Conservation (phyloP, 306 rosid species). For the Sindora glabra region DNA sequence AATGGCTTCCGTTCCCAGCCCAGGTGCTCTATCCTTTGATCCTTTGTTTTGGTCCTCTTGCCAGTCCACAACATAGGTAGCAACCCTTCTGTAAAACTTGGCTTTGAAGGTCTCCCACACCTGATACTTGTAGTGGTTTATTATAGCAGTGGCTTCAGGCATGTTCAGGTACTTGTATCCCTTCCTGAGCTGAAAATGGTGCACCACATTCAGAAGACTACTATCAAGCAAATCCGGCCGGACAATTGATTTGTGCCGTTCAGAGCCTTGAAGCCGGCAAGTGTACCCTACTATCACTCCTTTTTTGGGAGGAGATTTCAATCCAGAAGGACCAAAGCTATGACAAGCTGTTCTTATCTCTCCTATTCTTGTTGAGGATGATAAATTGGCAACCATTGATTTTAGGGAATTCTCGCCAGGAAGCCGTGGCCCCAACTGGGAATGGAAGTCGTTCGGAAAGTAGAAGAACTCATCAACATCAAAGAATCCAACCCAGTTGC, state of each 20-base stretch:
- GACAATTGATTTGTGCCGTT: conserved; percentile 84
- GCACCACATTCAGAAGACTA: conserved; percentile 79
- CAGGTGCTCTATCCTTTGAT: conserved; percentile 95
- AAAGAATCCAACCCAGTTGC: conserved; percentile 92
- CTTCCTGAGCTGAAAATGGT: conserved; percentile 66
- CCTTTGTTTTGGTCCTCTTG: conserved; percentile 78
- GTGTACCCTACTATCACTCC: conserved; percentile 82
- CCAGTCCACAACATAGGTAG: conserved; percentile 97
- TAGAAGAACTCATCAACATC: conserved; percentile 92
- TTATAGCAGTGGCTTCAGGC: conserved; percentile 39
- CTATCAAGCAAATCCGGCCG: conserved; percentile 58
- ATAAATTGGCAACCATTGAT: conserved; percentile 43
- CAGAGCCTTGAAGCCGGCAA: conserved; percentile 64
- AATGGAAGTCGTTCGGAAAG: conserved; percentile 47
- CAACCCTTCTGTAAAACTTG: conserved; percentile 85
- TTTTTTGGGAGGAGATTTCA: conserved; percentile 45
- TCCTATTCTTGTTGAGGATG: conserved; percentile 38
- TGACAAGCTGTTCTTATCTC: conserved; percentile 84
- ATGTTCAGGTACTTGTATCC: conserved; percentile 39
- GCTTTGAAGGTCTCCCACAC: conserved; percentile 84
- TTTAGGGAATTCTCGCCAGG: conserved; percentile 56
- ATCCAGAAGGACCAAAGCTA: conserved; percentile 91
- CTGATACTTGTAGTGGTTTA: conserved; percentile 94
- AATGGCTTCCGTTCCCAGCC: conserved; percentile 79
- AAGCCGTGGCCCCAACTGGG: conserved; percentile 2